Base-by-base conservation (phyloP, 2,329 filamentous ascomycete genomes). In the Mycosphaerelloides madeirae region DNA sequence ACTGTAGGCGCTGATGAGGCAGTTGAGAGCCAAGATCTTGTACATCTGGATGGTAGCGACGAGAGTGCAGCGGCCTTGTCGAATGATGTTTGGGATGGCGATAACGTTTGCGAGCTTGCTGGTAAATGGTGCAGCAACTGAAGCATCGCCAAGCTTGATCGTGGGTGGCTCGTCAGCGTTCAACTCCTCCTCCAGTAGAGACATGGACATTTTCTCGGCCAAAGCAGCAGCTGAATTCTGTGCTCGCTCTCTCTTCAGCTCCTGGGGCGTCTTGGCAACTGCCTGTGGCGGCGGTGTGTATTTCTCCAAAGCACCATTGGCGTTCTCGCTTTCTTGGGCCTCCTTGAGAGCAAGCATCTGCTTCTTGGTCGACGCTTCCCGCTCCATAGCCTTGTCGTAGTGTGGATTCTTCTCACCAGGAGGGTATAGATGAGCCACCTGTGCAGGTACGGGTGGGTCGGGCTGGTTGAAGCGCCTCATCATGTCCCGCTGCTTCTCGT, bases 21-120 rank as follows among this genome's bases (percentile, higher is more conserved):
- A 98, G 75, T 98, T 98, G 48, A 98, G 75, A 6, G 93, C 93
- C 40, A 98, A 80, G 59, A 98, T 98, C 78, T 64, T 98, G 81
- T 98, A 98, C 91, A 98, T 98, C 74, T 98, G 93, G 54, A 98
- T 97, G 0, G 93, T 98, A 25, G 93, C 93, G 43, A 98, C 93
- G 15, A 98, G 81, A 6, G 93, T 98, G 74, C 93, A 98, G 51
- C 93, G 86, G 46, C 93, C 93, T 72, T 98, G 93, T 46, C 93
- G 87, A 61, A 98, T 93, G 60, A 98, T 98, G 72, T 98, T 98
- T 41, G 93, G 91, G 46, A 98, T 89, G 29, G 93, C 93, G 59
- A 98, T 81, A 47, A 98, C 93, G 61, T 98, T 96, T 57, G 90
- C 87, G 33, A 98, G 79, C 72, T 98, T 98, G 65, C 88, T 95